phyloP scores from a whole-genome alignment of 805 yeast species.

The Myxozyma melibiosi region DNA sequence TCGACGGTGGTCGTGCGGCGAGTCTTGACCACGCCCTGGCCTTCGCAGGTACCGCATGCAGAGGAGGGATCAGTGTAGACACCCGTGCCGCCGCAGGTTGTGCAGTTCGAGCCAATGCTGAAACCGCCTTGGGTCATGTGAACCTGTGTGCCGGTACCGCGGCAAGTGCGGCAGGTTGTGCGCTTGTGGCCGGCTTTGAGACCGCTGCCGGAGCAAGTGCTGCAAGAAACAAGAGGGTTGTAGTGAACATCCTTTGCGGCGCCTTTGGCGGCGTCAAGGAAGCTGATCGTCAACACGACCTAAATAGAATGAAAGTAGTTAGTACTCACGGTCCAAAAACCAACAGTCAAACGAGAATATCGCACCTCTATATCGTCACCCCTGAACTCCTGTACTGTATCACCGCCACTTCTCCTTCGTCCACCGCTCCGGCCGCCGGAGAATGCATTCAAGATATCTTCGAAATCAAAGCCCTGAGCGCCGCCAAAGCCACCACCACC shows the following conservation, averaged over 20 bases:
- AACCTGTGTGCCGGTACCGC: conserved; percentile 89
- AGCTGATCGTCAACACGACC: conserved; percentile 67
- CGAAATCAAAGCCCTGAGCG: conserved; percentile 53
- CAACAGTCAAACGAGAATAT: background rate
- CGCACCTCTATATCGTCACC: conserved; percentile 70
- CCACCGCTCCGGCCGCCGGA: conserved; percentile 48
- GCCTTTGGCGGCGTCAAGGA: conserved; percentile 89
- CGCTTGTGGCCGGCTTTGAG: conserved; percentile 73
- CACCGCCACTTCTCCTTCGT: conserved; percentile 42
- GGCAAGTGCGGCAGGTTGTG: conserved; percentile 80
- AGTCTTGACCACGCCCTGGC: conserved; percentile 77
- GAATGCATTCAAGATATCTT: conserved; percentile 64
- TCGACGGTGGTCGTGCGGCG: conserved; percentile 76
- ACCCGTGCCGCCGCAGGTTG: conserved; percentile 85
- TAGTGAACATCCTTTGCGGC: conserved; percentile 65
- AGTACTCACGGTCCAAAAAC: background rate
- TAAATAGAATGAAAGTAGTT: background rate
- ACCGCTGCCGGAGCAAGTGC: conserved; percentile 82
- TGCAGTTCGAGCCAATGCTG: conserved; percentile 95
- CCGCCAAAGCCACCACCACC: conserved; percentile 44
- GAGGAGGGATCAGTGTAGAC: conserved; percentile 68
- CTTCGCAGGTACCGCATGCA: conserved; percentile 80
- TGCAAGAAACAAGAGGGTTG: conserved; percentile 73
- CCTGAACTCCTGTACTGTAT: conserved; percentile 69
- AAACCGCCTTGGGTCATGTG: conserved; percentile 89